Evolutionary conservation across 768 basidiomycete genomes (phyloP), one percentile per base, ranked within the genome.

Genomic region (Chlorophyllum brunneum): DNA sequence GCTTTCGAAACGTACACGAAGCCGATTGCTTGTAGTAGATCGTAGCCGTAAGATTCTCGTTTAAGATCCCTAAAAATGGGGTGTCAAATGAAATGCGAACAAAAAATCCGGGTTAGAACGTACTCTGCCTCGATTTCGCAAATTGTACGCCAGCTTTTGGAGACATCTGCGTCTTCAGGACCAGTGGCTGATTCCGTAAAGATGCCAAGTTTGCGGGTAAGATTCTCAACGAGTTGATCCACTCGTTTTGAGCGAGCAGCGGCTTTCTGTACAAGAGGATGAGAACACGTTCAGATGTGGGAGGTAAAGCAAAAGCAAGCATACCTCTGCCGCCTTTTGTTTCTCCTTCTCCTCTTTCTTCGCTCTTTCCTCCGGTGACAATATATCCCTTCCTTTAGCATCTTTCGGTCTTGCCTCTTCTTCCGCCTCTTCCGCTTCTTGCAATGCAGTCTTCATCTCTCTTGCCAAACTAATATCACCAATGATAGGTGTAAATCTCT

Each of bases 381-480:
- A 53, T 3, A 81, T 77, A 45, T 79, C 77, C 65, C 71, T 69
- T 3, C 76, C 76, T 56, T 78, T 80, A 24, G 71, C 68, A 56
- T 77, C 83, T 62, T 77, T 75, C 15, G 77, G 70, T 62, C 76
- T 82, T 60, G 75, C 54, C 15, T 69, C 70, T 29, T 64, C 68
- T 51, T 83, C 84, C 0, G 75, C 80, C 44, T 88, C 88, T 31
- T 87, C 88, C 0, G 83, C 91, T 63, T 94, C 92, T 62, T 95
- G 92, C 62, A 95, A 67, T 3, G 91, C 93, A 2, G 86, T 78
- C 73, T 95, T 95, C 93, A 95, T 94, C 61, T 95, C 93, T 60
- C 80, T 77, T 26, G 90, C 93, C 48, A 95, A 71, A 55, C 88
- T 89, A 59, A 95, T 93, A 38, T 86, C 77, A 6, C 93, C 93